Percentiles rank a stretch among this genome's conserved stretches.
These are phyloP conservation scores for Candida sojae DNA, from an alignment of 1,139 yeast species.

Conservation along the genomic window DNA sequence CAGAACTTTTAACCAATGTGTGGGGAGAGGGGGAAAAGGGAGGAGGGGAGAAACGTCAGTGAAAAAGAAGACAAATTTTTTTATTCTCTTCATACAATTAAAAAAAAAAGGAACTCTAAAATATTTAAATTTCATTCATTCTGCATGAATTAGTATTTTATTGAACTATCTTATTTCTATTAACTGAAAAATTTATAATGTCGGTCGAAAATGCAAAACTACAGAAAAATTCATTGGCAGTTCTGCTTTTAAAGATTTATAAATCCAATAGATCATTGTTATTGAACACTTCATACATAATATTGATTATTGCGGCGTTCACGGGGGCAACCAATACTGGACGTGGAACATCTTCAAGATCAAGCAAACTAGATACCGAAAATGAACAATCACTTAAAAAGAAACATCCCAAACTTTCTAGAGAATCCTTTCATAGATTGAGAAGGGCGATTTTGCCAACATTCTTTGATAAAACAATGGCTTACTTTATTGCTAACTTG, in stretches of 20 bases:
- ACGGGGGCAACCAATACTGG: conserved; percentile 44
- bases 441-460: conserved; percentile 44
- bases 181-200: background rate
- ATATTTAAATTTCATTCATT: too few relatives aligned
- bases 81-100: too few relatives aligned
- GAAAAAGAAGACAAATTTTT: too few relatives aligned
- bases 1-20: too few relatives aligned
- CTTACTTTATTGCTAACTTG: conserved; percentile 57
- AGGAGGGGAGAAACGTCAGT: too few relatives aligned
- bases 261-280: conserved; percentile 49
- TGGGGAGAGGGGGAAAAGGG: too few relatives aligned
- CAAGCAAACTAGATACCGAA: conserved; percentile 3
- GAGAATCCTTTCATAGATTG: conserved; percentile 33
- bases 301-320: conserved; percentile 48
- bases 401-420: conserved; percentile 33
- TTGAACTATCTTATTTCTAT: too few relatives aligned
- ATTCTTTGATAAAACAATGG: conserved; percentile 32
- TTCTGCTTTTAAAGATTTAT: conserved; percentile 38
- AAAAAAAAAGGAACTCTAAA: too few relatives aligned
- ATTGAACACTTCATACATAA: conserved; percentile 49
- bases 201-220: conserved; percentile 7
- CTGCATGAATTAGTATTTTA: too few relatives aligned
- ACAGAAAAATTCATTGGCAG: conserved; percentile 15
- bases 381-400: conserved; percentile 15
- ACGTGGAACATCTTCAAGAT: conserved; percentile 1